A percentile compares a stretch with the other conserved stretches of the same genome.
These are phyloP conservation scores for Starmerella floris DNA, from an alignment of 805 yeast genomes.

Conservation along the genomic window DNA sequence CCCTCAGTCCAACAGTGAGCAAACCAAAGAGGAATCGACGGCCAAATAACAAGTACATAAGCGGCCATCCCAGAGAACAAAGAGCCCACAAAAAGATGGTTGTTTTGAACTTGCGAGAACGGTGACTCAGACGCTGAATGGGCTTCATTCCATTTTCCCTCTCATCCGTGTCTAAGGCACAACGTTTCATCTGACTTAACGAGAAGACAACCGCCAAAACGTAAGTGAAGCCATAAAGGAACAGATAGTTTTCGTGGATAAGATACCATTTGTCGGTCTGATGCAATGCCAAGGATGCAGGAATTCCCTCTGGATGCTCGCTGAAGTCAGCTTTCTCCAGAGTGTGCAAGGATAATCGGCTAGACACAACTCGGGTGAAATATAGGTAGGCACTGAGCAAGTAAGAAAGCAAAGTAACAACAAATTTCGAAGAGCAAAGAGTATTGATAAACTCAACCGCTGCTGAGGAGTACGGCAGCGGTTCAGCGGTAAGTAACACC, in stretches of 20 bases:
- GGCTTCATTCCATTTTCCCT: constrained; percentile 6
- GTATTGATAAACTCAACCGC: neutral
- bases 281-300: constrained; percentile 12
- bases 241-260: constrained; percentile 7
- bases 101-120: neutral
- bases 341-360: neutral
- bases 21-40: neutral
- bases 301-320: constrained; percentile 10
- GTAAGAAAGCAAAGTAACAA: neutral
- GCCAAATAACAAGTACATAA: neutral
- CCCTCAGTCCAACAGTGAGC: neutral
- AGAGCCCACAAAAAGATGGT: neutral
- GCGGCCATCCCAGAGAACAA: constrained; percentile 2
- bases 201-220: neutral
- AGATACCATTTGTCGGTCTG: constrained; percentile 9
- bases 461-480: neutral
- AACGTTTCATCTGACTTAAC: neutral
- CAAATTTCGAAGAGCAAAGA: neutral
- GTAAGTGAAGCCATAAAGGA: neutral
- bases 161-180: neutral
- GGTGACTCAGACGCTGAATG: neutral
- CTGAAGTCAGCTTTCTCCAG: constrained; percentile 4
- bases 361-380: neutral
- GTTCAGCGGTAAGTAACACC: neutral
- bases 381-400: constrained; percentile 1